These are phyloP conservation scores for Massariosphaeria phaeospora DNA, from an alignment of 495 filamentous ascomycete species.

Conservation along the genomic window DNA sequence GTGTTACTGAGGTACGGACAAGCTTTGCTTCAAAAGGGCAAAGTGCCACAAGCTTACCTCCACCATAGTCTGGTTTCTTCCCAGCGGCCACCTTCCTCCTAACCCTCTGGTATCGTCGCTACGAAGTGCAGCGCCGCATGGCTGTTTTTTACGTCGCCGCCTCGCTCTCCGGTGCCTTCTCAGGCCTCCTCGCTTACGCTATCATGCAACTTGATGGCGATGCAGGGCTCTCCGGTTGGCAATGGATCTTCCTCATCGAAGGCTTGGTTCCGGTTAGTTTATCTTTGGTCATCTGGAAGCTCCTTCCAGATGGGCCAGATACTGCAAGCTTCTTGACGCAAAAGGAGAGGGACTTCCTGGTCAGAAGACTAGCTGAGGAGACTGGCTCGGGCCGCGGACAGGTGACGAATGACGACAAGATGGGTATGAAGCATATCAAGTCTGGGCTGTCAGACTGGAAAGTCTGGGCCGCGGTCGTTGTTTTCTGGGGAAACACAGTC, in stretches of 20 bases:
- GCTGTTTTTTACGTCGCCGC: conserved; percentile 38
- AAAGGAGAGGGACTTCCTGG: conserved; percentile 23
- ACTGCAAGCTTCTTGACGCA: conserved; percentile 28
- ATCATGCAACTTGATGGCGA: conserved; percentile 34
- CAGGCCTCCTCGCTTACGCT: conserved; percentile 38
- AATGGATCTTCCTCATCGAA: conserved; percentile 35
- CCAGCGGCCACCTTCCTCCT: conserved; percentile 39
- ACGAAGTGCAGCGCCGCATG: conserved; percentile 40
- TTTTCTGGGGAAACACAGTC: conserved; percentile 29
- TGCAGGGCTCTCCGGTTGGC: conserved; percentile 29
- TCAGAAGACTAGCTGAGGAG: conserved; percentile 19
- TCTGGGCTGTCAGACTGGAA: conserved; percentile 26
- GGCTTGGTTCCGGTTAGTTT: conserved; percentile 31
- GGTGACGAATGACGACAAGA: conserved; percentile 29
- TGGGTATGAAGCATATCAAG: conserved; percentile 11
- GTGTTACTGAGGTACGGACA: conserved; percentile 33
- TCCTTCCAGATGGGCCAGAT: conserved; percentile 40
- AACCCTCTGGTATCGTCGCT: conserved; percentile 38
- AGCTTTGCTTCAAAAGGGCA: conserved; percentile 12
- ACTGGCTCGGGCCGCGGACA: conserved; percentile 7
- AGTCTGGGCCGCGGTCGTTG: conserved; percentile 13
- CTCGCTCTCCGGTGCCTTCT: conserved; percentile 37
- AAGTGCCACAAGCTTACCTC: conserved; percentile 8
- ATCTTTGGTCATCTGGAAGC: conserved; percentile 34
- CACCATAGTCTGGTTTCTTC: conserved; percentile 36